Conservation (phyloP, 2,329 filamentous ascomycete genomes). For the Colletotrichum liriopes region DNA sequence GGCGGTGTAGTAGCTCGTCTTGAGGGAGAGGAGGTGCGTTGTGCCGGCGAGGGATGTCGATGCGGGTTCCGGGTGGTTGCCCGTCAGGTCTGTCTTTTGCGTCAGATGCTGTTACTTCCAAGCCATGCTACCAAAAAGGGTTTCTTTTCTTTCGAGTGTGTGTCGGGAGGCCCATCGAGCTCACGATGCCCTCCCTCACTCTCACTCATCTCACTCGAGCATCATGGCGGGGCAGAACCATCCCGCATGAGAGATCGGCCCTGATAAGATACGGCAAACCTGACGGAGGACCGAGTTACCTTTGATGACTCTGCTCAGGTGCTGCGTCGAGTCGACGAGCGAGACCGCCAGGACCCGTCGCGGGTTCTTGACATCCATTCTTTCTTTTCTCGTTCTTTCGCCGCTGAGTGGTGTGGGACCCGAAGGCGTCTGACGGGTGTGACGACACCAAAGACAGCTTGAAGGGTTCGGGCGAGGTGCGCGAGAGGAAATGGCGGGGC, state of each 20-base stretch:
- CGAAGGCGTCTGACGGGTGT: constrained; percentile 2
- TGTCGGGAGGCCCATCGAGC: background rate
- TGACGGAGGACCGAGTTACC: constrained; percentile 55
- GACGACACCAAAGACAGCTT: background rate
- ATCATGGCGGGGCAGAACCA: constrained; percentile 4
- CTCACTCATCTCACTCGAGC: constrained; percentile 6
- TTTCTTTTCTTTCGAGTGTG: background rate
- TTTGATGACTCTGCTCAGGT: constrained; percentile 67
- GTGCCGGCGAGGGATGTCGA: constrained; percentile 69
- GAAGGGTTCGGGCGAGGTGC: constrained; percentile 1
- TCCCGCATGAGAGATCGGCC: background rate
- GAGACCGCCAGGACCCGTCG: constrained; percentile 73
- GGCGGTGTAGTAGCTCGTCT: constrained; percentile 74
- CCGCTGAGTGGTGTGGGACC: background rate
- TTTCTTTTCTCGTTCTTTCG: background rate
- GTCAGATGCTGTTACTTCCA: background rate
- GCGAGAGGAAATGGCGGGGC: constrained; percentile 31
- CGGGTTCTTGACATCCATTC: constrained; percentile 64
- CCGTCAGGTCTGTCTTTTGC: constrained; percentile 67
- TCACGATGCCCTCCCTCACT: background rate
- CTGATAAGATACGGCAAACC: constrained; percentile 24
- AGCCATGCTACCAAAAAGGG: constrained; percentile 11
- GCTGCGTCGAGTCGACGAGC: constrained; percentile 61
- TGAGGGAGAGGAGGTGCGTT: constrained; percentile 69
- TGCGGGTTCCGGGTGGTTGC: constrained; percentile 57